Base-by-base conservation (phyloP, 1,139 yeast genomes). In the Taphrina deformans region DNA sequence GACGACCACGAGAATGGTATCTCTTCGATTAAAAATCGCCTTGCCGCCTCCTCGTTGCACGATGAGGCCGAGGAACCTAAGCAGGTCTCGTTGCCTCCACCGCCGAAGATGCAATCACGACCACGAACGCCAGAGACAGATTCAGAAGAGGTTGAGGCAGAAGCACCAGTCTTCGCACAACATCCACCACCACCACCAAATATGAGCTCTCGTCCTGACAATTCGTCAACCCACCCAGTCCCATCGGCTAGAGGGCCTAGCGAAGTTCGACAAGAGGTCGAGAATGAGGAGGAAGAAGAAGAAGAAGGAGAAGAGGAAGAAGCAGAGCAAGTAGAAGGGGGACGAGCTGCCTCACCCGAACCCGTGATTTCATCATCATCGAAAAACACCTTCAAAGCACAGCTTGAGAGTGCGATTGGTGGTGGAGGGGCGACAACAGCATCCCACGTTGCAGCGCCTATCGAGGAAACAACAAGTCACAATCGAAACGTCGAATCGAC, bases 361-460 rank as follows among this genome's bases (percentile, higher is more conserved):
- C 50, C 53, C 12, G 62, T 24, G 35, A n/a, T n/a, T n/a, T 65
- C 23, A 27, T 38, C 41, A 9, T 4, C 41, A 2, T n/a, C 35
- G n/a, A 64, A 26, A 29, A 65, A 53, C 69, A 62, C 3, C 33
- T 59, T 46, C 56, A 56, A 68, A 35, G 66, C 63, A 4, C 69
- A 67, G 52, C 69, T 69, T 2, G 70, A 66, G 55, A 65, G 71
- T 63, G 69, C 72, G 5, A 75, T 76, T 6, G 73, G 73, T 14
- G 75, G 74, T 26, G 71, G 73, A 24, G 55, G 69, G 48, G 55
- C 62, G 5, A 12, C 51, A 10, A 21, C 48, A 5, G 12, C 53
- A 12, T 9, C 53, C 1, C 7, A 7, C 2, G 21, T 29, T 9
- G 55, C 41, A 14, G 46, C 55, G 3, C 41, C 61, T 9, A n/a